These are phyloP conservation scores for Russula olivacea DNA, from an alignment of 768 basidiomycete species.

Conservation along the genomic window DNA sequence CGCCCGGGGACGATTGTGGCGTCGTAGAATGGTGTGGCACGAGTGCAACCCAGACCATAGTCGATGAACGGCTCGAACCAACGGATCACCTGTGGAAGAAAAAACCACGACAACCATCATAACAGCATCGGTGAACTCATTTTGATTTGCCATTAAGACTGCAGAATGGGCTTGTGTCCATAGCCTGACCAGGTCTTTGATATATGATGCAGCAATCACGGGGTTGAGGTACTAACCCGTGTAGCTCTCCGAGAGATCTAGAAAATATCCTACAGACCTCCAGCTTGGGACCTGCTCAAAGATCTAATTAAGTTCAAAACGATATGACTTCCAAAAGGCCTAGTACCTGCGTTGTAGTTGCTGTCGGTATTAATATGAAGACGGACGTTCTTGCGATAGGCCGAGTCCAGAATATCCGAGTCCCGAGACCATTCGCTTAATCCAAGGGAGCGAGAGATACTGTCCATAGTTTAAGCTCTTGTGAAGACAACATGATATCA, in stretches of 20 bases:
- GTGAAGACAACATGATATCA: too few relatives aligned
- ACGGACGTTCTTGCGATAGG: too few relatives aligned
- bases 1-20: too few relatives aligned
- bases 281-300: not conserved
- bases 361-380: slow-evolving; percentile 4
- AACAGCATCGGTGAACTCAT: not conserved
- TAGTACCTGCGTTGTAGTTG: not conserved
- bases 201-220: not conserved
- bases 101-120: not conserved
- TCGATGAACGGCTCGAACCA: slow-evolving; percentile 7
- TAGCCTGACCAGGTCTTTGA: not conserved
- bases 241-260: not conserved
- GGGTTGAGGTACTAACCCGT: not conserved
- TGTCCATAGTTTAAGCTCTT: too few relatives aligned
- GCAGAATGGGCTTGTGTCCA: slow-evolving; percentile 4
- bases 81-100: not conserved
- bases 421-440: too few relatives aligned
- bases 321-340: slow-evolving; percentile 5
- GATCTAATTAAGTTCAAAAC: slow-evolving; percentile 3
- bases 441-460: too few relatives aligned
- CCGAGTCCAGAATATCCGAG: too few relatives aligned
- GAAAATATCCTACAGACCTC: not conserved
- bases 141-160: not conserved
- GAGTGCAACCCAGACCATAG: not conserved
- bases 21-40: not conserved